Base-by-base conservation (phyloP, 768 basidiomycete species). In the Dentipellis fragilis region DNA sequence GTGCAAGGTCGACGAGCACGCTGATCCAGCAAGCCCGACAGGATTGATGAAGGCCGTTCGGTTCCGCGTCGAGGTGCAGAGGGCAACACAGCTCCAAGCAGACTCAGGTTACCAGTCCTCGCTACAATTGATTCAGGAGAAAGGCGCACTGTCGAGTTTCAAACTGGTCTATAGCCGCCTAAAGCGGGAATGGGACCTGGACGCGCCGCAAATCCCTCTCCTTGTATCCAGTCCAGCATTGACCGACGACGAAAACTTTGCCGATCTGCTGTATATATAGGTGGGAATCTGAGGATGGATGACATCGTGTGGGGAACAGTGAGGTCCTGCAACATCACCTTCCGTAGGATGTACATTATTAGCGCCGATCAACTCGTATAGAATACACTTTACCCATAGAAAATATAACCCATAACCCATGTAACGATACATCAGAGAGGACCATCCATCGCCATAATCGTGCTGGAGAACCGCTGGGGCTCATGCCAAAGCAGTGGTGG, bases 81-180 rank as follows among this genome's bases (percentile, higher is more conserved):
- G 65, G 34, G 70, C 69, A 52, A 71, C 68, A 23, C 51, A 67
- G 61, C 72, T 72, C 47, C 75, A 79, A 60, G 65, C 67, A 36
- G 63, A 62, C 58, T 76, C 70, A 47, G 80, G 72, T 58, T 83
- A 75, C 71, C 72, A 75, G 57, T 80, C 86, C 11, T 73, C 75
- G 38, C 68, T 95, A 61, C 73, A 78, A 16, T 66, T 95, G 51
- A 75, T 89, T 12, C 85, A 89, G 60, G 93, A 96, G 73, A 93
- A 85, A 68, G 95, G 95, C 4, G 85, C 93, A 16, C 73, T 82
- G 45, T 89, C 89, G 21, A 84, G 80, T 29, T 91, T 96, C 73
- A 87, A 84, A 68, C 76, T 80, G 51, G 73, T 92, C 29, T 89
- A 80, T 66, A 80, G 75, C 57, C 75, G 81, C 42, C 67, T 96